Evolutionary conservation across 169 alveolate genomes (phyloP).

Genomic region (Cryptosporidium ryanae): DNA sequence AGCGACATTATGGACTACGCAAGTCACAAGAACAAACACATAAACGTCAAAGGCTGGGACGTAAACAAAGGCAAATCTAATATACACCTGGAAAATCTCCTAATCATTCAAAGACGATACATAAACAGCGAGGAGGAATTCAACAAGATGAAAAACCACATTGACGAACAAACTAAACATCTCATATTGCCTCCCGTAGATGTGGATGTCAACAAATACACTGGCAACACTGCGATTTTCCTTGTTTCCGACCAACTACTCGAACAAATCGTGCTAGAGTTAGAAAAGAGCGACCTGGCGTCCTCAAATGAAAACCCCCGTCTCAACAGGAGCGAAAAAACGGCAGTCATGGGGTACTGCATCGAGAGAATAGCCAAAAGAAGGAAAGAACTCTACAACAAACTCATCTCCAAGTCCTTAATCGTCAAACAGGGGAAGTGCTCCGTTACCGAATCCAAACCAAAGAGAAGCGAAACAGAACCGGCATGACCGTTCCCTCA

Average conservation of each 20-base stretch:
- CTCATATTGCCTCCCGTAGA: neutral
- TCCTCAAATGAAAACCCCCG: neutral
- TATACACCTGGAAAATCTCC: slow-evolving; percentile 8
- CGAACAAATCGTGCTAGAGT: slow-evolving; percentile 32
- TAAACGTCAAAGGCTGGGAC: slow-evolving; percentile 58
- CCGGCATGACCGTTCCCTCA: too few relatives aligned
- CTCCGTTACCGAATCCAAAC: neutral
- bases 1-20: slow-evolving; percentile 13
- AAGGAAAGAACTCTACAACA: slow-evolving; percentile 21
- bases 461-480: too few relatives aligned
- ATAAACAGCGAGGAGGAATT: slow-evolving; percentile 48
- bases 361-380: neutral
- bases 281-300: slow-evolving; percentile 20
- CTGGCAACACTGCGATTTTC: slow-evolving; percentile 12
- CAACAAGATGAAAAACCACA: slow-evolving; percentile 14
- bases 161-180: neutral
- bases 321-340: neutral
- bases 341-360: neutral
- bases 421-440: slow-evolving; percentile 39
- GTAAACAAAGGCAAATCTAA: slow-evolving; percentile 20
- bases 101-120: slow-evolving; percentile 13
- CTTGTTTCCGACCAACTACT: slow-evolving; percentile 36
- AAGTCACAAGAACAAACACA: neutral
- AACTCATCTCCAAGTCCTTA: slow-evolving; percentile 27
- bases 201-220: neutral